These are phyloP conservation scores for Cladosporium halotolerans DNA, from an alignment of 2,329 filamentous ascomycete genomes.

Conservation along the genomic window DNA sequence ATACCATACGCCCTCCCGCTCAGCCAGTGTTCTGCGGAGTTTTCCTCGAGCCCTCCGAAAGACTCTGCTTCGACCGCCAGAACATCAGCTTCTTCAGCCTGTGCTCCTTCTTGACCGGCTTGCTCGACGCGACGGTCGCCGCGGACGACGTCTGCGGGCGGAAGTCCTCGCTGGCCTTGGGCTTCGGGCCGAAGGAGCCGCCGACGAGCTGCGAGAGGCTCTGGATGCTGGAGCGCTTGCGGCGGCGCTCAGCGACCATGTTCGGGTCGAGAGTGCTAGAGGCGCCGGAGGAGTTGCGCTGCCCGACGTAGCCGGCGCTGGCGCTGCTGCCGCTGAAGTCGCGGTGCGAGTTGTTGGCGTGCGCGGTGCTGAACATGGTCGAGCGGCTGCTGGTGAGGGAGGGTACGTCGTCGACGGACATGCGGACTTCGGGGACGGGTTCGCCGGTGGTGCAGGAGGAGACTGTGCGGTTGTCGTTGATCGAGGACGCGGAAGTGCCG, in stretches of 20 bases:
- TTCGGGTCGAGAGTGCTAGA: slow-evolving; percentile 34
- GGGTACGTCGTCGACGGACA: slow-evolving; percentile 67
- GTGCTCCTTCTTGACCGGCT: slow-evolving; percentile 55
- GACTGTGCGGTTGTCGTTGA: slow-evolving; percentile 63
- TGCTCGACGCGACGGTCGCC: slow-evolving; percentile 39
- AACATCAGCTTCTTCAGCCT: slow-evolving; percentile 72
- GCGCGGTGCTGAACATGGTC: slow-evolving; percentile 65
- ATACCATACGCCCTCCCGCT: too few relatives aligned
- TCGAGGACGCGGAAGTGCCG: slow-evolving; percentile 68
- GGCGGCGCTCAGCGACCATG: slow-evolving; percentile 47
- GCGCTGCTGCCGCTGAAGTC: slow-evolving; percentile 28
- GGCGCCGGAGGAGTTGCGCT: slow-evolving; percentile 33
- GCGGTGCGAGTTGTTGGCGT: slow-evolving; percentile 34
- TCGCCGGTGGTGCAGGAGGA: slow-evolving; percentile 68
- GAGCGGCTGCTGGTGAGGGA: slow-evolving; percentile 71
- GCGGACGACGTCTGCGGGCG: slow-evolving; percentile 41
- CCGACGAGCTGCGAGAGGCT: slow-evolving; percentile 72
- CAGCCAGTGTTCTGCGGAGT: too few relatives aligned
- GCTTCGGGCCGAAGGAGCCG: slow-evolving; percentile 54
- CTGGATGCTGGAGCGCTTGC: slow-evolving; percentile 68
- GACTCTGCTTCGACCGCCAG: slow-evolving; percentile 52
- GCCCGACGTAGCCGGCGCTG: slow-evolving; percentile 21
- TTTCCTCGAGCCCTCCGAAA: not conserved
- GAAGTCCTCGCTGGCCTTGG: slow-evolving; percentile 12
- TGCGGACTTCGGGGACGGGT: slow-evolving; percentile 63